Evolutionary conservation across 371 early-diverging fungal species (phyloP), one percentile per base, ranked within the genome.

Genomic region (Rhizopus stolonifer): DNA sequence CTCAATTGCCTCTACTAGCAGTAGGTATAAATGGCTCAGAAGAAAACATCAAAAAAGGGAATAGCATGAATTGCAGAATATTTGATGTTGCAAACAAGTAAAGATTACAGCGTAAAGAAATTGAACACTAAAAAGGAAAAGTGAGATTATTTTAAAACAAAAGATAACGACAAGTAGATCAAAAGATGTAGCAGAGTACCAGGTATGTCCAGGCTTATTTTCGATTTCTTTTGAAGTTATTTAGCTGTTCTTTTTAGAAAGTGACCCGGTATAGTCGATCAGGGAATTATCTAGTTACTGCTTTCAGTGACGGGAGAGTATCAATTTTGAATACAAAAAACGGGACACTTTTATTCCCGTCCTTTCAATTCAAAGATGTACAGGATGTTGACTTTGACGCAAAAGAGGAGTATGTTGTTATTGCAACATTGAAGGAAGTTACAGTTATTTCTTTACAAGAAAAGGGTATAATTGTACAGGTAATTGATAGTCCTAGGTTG

Each of bases 291-390:
- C 60, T 87, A 24, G 81, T 77, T 6, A 77, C 82, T 19, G 86
- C 80, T 19, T 75, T 78, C 36, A 80, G 81, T 1, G 85, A 87
- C 47, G 85, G 85, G 39, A 79, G 67, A 23, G 64, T 87, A n/a
- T 72, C 84, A 0, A 65, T 85, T 14, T 34, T 82, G 17, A 72
- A 66, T 23, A 79, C 80, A 33, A 79, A 81, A 6, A 65, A 79
- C 15, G 57, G 85, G 56, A 60, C 50, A 1, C 66, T 73, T 4
- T 69, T 50, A 5, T 77, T 80, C 25, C 76, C 83, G 2, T 72
- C 74, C 5, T 46, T 83, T n/a, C 76, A 78, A 10, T 71, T 80
- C 54, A 73, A 71, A 40, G 74, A 75, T 46, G 64, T 86, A 4
- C 74, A 84, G 52, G 88, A 86, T 56, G 57, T 76, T 9, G 83